A percentile compares a stretch with the other conserved stretches of the same genome.
These are phyloP conservation scores for Blastosporella zonata DNA, from an alignment of 1,284 basidiomycete species.

Conservation along the genomic window DNA sequence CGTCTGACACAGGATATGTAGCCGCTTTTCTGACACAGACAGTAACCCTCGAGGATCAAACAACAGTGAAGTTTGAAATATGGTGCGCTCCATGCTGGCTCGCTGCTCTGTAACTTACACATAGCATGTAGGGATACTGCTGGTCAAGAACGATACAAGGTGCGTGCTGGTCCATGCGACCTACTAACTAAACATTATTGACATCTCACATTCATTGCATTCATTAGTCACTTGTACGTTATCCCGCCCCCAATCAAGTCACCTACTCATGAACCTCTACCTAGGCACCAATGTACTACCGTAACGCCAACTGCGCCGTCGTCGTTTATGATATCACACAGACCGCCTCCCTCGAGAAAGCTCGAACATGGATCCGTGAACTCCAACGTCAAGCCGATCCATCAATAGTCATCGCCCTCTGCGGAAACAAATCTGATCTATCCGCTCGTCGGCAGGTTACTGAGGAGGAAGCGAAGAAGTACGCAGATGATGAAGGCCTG, in stretches of 20 bases:
- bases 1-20: conserved; percentile 31
- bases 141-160: conserved; percentile 91
- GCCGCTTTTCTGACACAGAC: conserved; percentile 98
- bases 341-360: conserved; percentile 87
- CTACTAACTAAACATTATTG: conserved; percentile 12
- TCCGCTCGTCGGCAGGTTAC: conserved; percentile 78
- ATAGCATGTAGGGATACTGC: conserved; percentile 76
- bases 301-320: conserved; percentile 85
- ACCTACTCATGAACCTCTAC: background rate
- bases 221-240: conserved; percentile 59
- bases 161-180: conserved; percentile 32
- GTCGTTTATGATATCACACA: conserved; percentile 90
- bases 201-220: conserved; percentile 1
- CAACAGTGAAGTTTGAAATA: conserved; percentile 96
- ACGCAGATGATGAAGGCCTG: conserved; percentile 91
- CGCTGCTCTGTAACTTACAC: conserved; percentile 2
- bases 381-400: conserved; percentile 97
- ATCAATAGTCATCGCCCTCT: conserved; percentile 92
- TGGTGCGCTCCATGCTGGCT: conserved; percentile 55
- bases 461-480: conserved; percentile 87
- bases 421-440: conserved; percentile 94
- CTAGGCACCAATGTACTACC: conserved; percentile 91
- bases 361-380: conserved; percentile 94
- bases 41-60: conserved; percentile 85
- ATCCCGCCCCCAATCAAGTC: conserved; percentile 6